Conservation (phyloP, 176 grass and related monocot genomes). For the Oryza punctata region DNA sequence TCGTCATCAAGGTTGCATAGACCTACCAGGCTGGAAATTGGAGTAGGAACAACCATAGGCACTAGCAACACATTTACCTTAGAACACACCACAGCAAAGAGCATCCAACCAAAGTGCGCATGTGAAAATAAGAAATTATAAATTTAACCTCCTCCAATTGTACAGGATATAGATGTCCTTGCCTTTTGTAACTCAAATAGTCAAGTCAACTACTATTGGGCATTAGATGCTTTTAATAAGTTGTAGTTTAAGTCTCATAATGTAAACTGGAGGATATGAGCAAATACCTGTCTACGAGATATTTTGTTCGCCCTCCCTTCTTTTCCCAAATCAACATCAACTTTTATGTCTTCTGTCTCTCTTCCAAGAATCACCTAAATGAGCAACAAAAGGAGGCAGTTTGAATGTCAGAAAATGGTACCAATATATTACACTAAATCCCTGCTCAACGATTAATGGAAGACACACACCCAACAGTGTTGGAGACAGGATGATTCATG, state of each 20-base stretch:
- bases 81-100: not conserved
- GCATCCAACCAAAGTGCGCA: constrained; percentile 2
- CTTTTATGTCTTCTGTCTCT: constrained; percentile 85
- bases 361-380: constrained; percentile 91
- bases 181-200: not conserved
- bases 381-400: constrained; percentile 15
- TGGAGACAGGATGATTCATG: too few relatives aligned
- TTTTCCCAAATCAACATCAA: constrained; percentile 97
- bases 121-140: constrained; percentile 31
- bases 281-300: constrained; percentile 81
- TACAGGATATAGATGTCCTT: constrained; percentile 21
- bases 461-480: constrained; percentile 4
- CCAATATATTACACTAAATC: constrained; percentile 19
- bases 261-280: not conserved
- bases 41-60: constrained; percentile 9
- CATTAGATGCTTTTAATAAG: constrained; percentile 37
- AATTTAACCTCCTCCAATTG: not conserved
- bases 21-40: not conserved
- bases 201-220: constrained; percentile 13
- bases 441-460: constrained; percentile 8
- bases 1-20: constrained; percentile 10
- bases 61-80: constrained; percentile 26
- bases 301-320: constrained; percentile 94
- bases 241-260: constrained; percentile 24
- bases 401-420: constrained; percentile 21